Conservation (phyloP, 2,329 filamentous ascomycete genomes). For the Neurospora sp. region DNA sequence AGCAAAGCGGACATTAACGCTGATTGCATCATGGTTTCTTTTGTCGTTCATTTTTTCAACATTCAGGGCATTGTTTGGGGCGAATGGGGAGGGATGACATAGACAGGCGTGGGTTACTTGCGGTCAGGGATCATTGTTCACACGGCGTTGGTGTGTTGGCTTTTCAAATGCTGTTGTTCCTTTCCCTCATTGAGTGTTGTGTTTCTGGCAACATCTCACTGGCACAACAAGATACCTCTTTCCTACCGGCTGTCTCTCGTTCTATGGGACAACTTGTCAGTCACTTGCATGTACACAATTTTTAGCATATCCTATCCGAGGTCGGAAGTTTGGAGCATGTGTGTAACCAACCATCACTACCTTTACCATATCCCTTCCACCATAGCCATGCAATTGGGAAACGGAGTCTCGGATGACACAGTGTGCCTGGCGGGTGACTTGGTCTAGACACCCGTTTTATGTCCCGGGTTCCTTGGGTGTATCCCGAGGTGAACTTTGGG, state of each 20-base stretch:
- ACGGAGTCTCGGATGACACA: neutral
- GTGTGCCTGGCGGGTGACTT: neutral
- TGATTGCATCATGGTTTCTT: constrained; percentile 7
- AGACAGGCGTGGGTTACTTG: constrained; percentile 9
- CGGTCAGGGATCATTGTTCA: constrained; percentile 3
- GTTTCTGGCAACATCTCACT: neutral
- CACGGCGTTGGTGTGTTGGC: constrained; percentile 10
- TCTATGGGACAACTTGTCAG: neutral
- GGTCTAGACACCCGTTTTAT: neutral
- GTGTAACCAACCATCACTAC: neutral
- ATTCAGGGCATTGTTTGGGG: constrained; percentile 3
- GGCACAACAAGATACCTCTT: neutral
- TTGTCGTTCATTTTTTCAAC: constrained; percentile 7
- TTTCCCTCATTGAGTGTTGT: neutral
- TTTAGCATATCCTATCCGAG: neutral
- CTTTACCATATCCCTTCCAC: neutral
- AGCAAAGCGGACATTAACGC: constrained; percentile 1
- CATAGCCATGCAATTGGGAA: neutral
- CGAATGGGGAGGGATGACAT: constrained; percentile 12
- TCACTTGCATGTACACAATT: neutral
- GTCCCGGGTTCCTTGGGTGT: neutral
- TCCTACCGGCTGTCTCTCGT: neutral
- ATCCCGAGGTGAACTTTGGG: neutral
- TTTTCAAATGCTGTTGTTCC: neutral
- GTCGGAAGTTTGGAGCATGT: neutral